phyloP scores from a whole-genome alignment of 2,329 filamentous ascomycete genomes.

The Dactylellina parvicollis region DNA sequence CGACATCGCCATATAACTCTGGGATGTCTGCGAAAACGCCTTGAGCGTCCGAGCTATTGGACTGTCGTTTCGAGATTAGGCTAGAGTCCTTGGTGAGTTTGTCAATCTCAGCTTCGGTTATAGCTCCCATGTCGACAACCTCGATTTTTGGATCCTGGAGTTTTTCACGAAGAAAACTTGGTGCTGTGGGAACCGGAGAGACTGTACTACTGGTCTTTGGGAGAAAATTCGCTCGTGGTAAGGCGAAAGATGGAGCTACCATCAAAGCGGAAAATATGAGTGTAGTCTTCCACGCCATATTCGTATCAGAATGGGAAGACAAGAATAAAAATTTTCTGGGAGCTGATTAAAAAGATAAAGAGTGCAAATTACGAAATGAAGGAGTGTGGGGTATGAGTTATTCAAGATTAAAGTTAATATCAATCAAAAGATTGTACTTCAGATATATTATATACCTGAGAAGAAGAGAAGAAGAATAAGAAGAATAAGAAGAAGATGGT shows the following conservation, averaged over 20 bases:
- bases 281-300: constrained; percentile 25
- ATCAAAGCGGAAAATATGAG: constrained; percentile 15
- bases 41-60: constrained; percentile 28
- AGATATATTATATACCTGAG: constrained; percentile 6
- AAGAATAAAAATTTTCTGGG: background rate
- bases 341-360: background rate
- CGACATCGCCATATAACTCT: constrained; percentile 13
- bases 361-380: background rate
- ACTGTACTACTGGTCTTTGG: background rate
- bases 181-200: background rate
- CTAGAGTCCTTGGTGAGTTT: background rate
- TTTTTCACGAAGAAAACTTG: constrained; percentile 1
- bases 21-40: constrained; percentile 42
- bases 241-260: constrained; percentile 5
- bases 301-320: background rate
- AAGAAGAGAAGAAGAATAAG: too few species aligned
- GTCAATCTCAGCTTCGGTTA: constrained; percentile 14
- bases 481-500: too few species aligned
- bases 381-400: background rate
- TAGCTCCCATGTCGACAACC: constrained; percentile 19
- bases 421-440: background rate
- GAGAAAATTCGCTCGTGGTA: constrained; percentile 1
- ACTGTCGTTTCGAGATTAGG: background rate
- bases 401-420: background rate
- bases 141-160: constrained; percentile 26